phyloP scores from a whole-genome alignment of 177 flowering plant species.

The Tripterygium wilfordii region DNA sequence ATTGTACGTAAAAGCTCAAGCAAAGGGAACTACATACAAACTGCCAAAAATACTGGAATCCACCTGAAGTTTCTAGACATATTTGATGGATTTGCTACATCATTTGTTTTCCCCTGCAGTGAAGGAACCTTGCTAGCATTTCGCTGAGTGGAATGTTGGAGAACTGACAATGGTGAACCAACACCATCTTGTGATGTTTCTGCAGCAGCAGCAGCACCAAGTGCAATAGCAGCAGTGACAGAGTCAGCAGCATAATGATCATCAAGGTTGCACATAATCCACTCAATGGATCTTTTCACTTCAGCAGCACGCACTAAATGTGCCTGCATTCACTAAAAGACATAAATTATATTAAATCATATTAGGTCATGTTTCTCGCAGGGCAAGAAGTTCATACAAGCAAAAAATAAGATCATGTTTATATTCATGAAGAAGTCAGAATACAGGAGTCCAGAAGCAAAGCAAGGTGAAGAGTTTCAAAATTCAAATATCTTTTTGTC shows the following conservation, averaged over 20 bases:
- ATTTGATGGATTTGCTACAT: conserved; percentile 47
- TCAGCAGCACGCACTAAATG: conserved; percentile 91
- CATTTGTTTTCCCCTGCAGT: conserved; percentile 56
- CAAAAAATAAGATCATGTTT: not conserved
- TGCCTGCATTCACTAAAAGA: conserved; percentile 94
- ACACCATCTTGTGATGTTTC: conserved; percentile 52
- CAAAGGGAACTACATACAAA: not conserved
- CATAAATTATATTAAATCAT: conserved; percentile 58
- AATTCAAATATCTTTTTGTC: too few relatives aligned
- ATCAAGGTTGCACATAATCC: conserved; percentile 87
- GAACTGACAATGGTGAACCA: conserved; percentile 22
- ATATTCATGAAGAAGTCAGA: not conserved
- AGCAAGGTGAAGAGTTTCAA: too few relatives aligned
- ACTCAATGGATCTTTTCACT: conserved; percentile 91
- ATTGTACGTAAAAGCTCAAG: too few relatives aligned
- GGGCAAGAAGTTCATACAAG: not conserved
- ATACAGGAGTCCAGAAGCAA: too few relatives aligned
- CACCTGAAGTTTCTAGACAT: conserved; percentile 88
- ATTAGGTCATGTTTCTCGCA: conserved; percentile 42
- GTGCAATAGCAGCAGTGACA: conserved; percentile 73
- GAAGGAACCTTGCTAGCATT: conserved; percentile 32
- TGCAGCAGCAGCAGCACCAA: conserved; percentile 64
- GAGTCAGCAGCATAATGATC: conserved; percentile 85
- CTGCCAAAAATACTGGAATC: conserved; percentile 6
- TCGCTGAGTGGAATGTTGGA: conserved; percentile 34